phyloP scores from a whole-genome alignment of 2,329 filamentous ascomycete genomes.

The Colletotrichum tofieldiae region DNA sequence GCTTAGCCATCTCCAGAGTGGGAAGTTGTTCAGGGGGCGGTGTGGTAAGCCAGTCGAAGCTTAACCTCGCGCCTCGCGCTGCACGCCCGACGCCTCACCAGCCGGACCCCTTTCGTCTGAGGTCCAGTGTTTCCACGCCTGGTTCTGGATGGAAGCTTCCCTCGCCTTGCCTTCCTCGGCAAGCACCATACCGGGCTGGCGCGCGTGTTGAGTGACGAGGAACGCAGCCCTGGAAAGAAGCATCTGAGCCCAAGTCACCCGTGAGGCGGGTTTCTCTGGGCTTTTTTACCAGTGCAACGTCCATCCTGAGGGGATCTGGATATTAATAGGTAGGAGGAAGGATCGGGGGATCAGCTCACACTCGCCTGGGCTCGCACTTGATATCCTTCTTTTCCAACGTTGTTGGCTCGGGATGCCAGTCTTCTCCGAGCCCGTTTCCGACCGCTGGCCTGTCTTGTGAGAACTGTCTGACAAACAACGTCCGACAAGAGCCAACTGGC shows the following conservation, averaged over 20 bases:
- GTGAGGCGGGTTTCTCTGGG: not conserved
- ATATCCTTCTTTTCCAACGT: not conserved
- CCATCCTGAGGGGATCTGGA: not conserved
- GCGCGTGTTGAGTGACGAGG: not conserved
- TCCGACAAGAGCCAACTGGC: conserved; percentile 11
- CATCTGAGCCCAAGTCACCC: not conserved
- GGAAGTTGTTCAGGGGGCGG: conserved; percentile 3
- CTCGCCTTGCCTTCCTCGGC: conserved; percentile 1
- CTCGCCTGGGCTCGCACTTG: not conserved
- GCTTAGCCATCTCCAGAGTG: conserved; percentile 18
- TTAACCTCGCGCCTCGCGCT: conserved; percentile 12
- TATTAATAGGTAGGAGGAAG: too few relatives aligned
- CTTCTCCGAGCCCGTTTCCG: not conserved
- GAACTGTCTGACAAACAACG: conserved; percentile 14
- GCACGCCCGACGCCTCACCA: conserved; percentile 2
- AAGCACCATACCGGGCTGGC: not conserved
- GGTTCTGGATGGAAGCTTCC: conserved; percentile 7
- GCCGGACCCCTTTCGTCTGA: conserved; percentile 8
- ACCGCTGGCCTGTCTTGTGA: not conserved
- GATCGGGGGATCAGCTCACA: too few relatives aligned
- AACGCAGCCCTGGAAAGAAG: not conserved
- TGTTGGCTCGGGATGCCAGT: not conserved
- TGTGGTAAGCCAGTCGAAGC: conserved; percentile 19
- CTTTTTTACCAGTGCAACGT: not conserved
- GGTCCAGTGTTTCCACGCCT: not conserved